Base-by-base conservation (phyloP, 805 yeast genomes). In the Metschnikowia lochheadii region DNA sequence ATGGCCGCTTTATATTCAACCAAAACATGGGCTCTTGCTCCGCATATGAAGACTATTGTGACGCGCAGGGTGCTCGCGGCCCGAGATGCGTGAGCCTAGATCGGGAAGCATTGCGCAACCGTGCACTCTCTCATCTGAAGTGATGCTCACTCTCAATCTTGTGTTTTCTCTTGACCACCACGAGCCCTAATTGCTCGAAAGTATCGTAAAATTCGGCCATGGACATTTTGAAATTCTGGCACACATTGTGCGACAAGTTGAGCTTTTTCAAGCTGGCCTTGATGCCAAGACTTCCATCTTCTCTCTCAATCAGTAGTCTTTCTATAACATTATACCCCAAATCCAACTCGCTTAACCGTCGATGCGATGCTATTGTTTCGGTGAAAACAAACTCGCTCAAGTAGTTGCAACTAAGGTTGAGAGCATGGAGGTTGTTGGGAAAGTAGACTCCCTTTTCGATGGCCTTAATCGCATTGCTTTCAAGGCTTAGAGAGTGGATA, bases 61-160 rank as follows among this genome's bases (percentile, higher is more conserved):
- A 29, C 21, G 43, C 43, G 21, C 26, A 13, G 17, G 29, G 40
- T 37, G 21, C 20, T 37, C 40, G 40, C 26, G 26, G 14, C 40
- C 20, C n/a, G 40, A 37, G 13, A 15, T 37, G 29, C 40, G 26
- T 26, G 15, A 13, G 26, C 15, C 26, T n/a, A 26, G 29, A 37
- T 37, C 26, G 15, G 18, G 21, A 26, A 20, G 34, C 32, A 40
- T 17, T 8, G 42, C 42, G 42, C 13, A n/a, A 40, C 10, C 33
- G 33, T 15, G 29, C 18, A 15, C 18, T 15, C 29, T 5, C 13
- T 44, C 33, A 53, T 26, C 40, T 34, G 40, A 63, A 63, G 15
- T 31, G 49, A 52, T 67, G 71, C 46, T 59, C 51, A 48, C 64
- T 58, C 51, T 66, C 67, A 6, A 67, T 57, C 51, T 65, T 63